Evolutionary conservation across 2,329 filamentous ascomycete genomes (phyloP).

Genomic region (Aspergillus eucalypticola): DNA sequence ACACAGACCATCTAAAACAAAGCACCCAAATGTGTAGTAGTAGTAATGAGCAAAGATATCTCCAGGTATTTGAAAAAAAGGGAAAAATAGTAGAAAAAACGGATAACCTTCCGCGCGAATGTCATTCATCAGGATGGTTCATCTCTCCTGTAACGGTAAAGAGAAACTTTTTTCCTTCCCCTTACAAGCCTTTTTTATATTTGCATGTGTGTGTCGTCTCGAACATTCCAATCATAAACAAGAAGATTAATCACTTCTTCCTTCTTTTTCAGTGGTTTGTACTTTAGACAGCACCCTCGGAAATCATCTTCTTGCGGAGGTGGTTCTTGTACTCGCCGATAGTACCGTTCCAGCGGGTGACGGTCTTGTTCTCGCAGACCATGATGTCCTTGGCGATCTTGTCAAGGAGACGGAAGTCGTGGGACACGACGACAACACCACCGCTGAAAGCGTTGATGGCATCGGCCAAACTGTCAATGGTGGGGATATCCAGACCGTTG

Average conservation of each 20-base stretch:
- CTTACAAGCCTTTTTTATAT: conserved; percentile 16
- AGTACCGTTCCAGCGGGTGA: conserved; percentile 80
- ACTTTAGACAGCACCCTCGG: conserved; percentile 74
- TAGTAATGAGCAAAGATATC: conserved; percentile 25
- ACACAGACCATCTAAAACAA: conserved; percentile 25
- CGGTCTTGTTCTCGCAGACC: conserved; percentile 97
- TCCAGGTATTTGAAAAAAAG: conserved; percentile 14
- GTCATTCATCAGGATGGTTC: conserved; percentile 24
- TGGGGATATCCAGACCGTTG: conserved; percentile 98
- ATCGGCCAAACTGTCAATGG: conserved; percentile 95
- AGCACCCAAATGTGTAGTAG: conserved; percentile 14
- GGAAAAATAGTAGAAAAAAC: conserved; percentile 10
- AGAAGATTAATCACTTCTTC: conserved; percentile 6
- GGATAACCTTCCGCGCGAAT: conserved; percentile 8
- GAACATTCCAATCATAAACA: conserved; percentile 38
- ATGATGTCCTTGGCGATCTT: conserved; percentile 99
- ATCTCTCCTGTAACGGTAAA: conserved; percentile 20
- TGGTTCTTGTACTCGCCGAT: conserved; percentile 98
- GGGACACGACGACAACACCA: conserved; percentile 95
- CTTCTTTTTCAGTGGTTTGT: not conserved
- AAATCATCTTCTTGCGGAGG: conserved; percentile 98
- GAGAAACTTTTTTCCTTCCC: conserved; percentile 20
- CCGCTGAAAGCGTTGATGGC: conserved; percentile 96
- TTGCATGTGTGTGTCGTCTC: conserved; percentile 22
- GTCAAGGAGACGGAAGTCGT: conserved; percentile 98